These are phyloP conservation scores for Aspergillus avenaceus DNA, from an alignment of 495 filamentous ascomycete species.

Conservation along the genomic window DNA sequence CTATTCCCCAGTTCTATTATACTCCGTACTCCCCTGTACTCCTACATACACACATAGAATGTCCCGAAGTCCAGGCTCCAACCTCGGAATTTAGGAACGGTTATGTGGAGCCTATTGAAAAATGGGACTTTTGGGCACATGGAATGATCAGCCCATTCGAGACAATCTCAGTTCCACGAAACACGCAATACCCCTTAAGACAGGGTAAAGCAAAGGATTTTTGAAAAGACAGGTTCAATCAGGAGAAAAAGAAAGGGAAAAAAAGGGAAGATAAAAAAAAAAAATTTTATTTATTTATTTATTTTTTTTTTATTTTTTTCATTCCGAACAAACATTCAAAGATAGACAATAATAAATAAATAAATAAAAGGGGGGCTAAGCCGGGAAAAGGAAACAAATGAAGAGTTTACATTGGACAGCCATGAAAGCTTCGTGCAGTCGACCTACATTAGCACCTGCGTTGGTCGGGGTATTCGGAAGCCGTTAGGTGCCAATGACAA, in stretches of 20 bases:
- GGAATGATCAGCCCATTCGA: neutral
- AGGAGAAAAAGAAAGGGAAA: too few relatives aligned
- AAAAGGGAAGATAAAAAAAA: too few relatives aligned
- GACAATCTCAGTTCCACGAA: neutral
- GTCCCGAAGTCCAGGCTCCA: neutral
- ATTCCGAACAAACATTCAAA: conserved; percentile 7
- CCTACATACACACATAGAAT: neutral
- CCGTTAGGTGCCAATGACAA: conserved; percentile 12
- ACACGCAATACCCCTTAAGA: neutral
- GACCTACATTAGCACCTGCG: conserved; percentile 2
- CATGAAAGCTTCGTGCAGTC: neutral
- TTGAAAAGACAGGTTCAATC: too few relatives aligned
- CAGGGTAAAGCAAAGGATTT: neutral
- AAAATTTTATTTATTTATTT: too few relatives aligned
- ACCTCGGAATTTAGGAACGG: neutral
- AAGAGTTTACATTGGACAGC: neutral
- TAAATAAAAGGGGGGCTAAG: neutral
- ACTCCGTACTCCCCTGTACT: neutral
- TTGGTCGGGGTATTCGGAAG: conserved; percentile 5
- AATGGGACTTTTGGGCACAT: conserved; percentile 1
- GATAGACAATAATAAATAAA: neutral
- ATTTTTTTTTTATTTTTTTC: too few relatives aligned
- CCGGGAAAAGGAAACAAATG: neutral
- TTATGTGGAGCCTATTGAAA: neutral
- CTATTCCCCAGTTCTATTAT: neutral